Evolutionary conservation across 495 filamentous ascomycete genomes (phyloP).

Genomic region (Daldinia vernicosa): DNA sequence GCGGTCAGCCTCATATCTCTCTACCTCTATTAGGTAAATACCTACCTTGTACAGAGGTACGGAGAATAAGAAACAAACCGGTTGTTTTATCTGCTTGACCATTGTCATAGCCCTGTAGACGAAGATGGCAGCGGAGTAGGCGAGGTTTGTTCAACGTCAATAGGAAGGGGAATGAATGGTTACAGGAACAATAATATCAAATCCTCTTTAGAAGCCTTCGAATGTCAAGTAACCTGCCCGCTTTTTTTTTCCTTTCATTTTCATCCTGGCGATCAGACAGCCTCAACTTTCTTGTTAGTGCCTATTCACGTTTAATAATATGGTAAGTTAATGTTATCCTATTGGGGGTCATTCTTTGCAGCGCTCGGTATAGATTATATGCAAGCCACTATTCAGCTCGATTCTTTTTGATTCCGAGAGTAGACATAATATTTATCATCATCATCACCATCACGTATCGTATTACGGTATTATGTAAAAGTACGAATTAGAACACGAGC

Average conservation of each 20-base stretch:
- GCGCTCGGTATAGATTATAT: background rate
- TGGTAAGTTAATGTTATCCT: background rate
- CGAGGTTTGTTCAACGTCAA: conserved; percentile 34
- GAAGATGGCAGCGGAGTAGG: conserved; percentile 32
- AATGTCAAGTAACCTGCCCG: conserved; percentile 8
- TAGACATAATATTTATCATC: background rate
- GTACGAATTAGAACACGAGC: background rate
- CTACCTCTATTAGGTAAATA: background rate
- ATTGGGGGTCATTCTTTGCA: background rate
- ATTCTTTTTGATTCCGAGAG: background rate
- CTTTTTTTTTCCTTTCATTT: background rate
- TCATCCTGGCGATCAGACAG: conserved; percentile 1
- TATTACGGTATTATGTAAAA: background rate
- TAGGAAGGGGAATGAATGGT: conserved; percentile 9
- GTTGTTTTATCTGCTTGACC: conserved; percentile 14
- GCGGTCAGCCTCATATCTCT: conserved; percentile 33
- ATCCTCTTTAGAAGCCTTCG: conserved; percentile 16
- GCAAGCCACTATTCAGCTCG: background rate
- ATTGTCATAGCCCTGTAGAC: conserved; percentile 29
- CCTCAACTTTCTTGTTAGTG: background rate
- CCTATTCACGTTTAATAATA: background rate
- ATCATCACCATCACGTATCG: background rate
- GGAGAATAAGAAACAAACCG: conserved; percentile 8
- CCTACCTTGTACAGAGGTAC: background rate
- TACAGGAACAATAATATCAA: conserved; percentile 17